A percentile compares a stretch with the other conserved stretches of the same genome.
phyloP scores from a whole-genome alignment of 2,329 filamentous ascomycete species.

The Triangularia setosa region DNA sequence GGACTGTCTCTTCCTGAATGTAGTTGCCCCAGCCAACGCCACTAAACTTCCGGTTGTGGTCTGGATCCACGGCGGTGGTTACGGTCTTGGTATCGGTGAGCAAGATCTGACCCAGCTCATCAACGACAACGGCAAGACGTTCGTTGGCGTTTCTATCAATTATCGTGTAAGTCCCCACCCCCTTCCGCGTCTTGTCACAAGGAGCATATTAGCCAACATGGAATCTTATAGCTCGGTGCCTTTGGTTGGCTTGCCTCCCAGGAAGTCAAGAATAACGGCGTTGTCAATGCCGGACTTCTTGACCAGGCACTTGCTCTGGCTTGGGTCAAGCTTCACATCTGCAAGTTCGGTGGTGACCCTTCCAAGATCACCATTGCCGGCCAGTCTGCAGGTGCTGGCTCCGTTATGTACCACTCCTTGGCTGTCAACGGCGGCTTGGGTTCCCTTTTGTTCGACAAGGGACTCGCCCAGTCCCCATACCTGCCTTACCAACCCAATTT shows the following conservation, averaged over 20 bases:
- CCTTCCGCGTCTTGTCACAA: constrained; percentile 34
- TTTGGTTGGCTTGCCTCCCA: constrained; percentile 60
- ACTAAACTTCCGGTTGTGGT: constrained; percentile 51
- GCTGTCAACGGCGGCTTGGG: constrained; percentile 27
- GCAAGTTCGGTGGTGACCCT: constrained; percentile 29
- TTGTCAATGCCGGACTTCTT: constrained; percentile 26
- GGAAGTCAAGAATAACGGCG: constrained; percentile 36
- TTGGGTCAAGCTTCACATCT: constrained; percentile 29
- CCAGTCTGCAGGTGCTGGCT: constrained; percentile 29
- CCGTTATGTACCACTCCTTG: constrained; percentile 26
- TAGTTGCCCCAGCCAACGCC: constrained; percentile 40
- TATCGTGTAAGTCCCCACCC: constrained; percentile 32
- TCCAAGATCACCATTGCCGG: constrained; percentile 28
- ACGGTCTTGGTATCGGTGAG: constrained; percentile 24
- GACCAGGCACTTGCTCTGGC: constrained; percentile 28
- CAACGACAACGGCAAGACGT: constrained; percentile 26
- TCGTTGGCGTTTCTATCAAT: constrained; percentile 30
- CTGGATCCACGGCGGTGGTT: constrained; percentile 41
- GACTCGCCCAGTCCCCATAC: constrained; percentile 43
- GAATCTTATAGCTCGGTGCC: constrained; percentile 19
- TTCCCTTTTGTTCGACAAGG: constrained; percentile 20
- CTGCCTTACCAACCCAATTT: constrained; percentile 50
- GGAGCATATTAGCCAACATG: no score
- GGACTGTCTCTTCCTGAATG: constrained; percentile 44
- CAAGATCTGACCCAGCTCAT: constrained; percentile 30